Evolutionary conservation across 257 asterid species (phyloP).

Genomic region (Ehretia macrophylla): DNA sequence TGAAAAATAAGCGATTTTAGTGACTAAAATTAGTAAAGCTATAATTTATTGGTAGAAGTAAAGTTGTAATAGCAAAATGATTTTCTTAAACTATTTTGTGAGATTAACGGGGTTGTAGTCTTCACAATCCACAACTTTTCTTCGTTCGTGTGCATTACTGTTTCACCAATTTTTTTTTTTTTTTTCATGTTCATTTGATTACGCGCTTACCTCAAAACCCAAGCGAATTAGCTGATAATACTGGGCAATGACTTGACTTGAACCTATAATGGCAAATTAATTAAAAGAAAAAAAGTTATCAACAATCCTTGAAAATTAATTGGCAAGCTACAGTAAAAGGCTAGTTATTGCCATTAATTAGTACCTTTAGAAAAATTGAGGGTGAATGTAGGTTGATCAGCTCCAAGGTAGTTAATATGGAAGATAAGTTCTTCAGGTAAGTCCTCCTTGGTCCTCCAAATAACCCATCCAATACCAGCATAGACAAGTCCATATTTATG

Average conservation of each 20-base stretch:
- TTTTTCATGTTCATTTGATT: neutral
- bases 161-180: no score
- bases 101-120: no score
- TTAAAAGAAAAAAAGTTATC: neutral
- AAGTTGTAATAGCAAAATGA: no score
- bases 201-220: slow-evolving; percentile 20
- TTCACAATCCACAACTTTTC: no score
- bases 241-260: slow-evolving; percentile 26
- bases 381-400: slow-evolving; percentile 13
- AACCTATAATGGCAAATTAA: slow-evolving; percentile 10
- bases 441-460: slow-evolving; percentile 34
- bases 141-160: no score
- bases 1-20: no score
- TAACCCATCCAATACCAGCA: slow-evolving; percentile 37
- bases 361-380: slow-evolving; percentile 33
- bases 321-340: neutral
- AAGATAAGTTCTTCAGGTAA: slow-evolving; percentile 35
- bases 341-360: neutral
- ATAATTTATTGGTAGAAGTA: no score
- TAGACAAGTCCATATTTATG: slow-evolving; percentile 31
- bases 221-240: slow-evolving; percentile 27
- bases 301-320: neutral
- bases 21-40: no score
- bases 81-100: no score
- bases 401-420: slow-evolving; percentile 30